Percentiles rank a stretch among this genome's conserved stretches.
phyloP scores from a whole-genome alignment of 495 filamentous ascomycete species.

The Xylaria scruposa region DNA sequence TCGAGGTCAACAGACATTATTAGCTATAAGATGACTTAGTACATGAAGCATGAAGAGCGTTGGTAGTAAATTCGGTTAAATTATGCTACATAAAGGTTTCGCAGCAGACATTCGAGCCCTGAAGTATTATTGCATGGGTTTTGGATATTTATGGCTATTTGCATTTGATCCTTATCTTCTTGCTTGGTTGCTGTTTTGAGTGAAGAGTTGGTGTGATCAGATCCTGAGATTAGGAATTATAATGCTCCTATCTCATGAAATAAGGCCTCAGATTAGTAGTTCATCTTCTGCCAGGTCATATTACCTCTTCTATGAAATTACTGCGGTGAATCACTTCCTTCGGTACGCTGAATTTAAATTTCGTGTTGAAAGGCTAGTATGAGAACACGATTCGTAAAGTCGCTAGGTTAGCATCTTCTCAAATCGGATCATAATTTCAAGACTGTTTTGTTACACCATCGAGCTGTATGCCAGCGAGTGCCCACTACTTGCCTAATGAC shows the following conservation, averaged over 20 bases:
- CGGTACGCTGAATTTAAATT: background rate
- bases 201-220: background rate
- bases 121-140: background rate
- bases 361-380: background rate
- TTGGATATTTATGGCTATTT: background rate
- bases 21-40: background rate
- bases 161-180: background rate
- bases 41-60: background rate
- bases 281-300: background rate
- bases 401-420: background rate
- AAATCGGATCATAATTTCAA: background rate
- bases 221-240: background rate
- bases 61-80: background rate
- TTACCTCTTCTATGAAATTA: background rate
- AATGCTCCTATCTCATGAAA: background rate
- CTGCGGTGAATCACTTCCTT: background rate
- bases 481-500: background rate
- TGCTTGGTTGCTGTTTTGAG: background rate
- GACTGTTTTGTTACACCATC: background rate
- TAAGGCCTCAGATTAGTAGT: background rate
- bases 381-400: background rate
- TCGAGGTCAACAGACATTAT: background rate
- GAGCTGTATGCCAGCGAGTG: background rate
- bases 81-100: background rate
- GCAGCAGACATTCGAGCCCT: background rate